phyloP scores from a whole-genome alignment of 768 basidiomycete genomes.

The Phanerodontia chrysosporium region DNA sequence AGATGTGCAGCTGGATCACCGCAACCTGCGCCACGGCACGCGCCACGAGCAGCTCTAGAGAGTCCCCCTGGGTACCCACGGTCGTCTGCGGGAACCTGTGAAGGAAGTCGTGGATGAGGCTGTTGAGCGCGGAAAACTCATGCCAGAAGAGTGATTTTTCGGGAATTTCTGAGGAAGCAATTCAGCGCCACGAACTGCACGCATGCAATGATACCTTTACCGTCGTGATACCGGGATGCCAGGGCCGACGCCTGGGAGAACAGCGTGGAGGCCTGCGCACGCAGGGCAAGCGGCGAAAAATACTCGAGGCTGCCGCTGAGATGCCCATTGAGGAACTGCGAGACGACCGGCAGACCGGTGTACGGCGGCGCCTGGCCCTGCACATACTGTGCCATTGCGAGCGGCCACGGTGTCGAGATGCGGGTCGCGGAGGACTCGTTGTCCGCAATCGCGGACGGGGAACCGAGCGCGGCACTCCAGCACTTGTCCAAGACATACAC shows the following conservation, averaged over 20 bases:
- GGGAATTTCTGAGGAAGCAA: background rate
- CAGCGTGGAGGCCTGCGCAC: slow-evolving; percentile 19
- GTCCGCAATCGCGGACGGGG: slow-evolving; percentile 16
- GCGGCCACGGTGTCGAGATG: slow-evolving; percentile 26
- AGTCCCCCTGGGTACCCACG: slow-evolving; percentile 9
- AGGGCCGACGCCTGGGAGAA: slow-evolving; percentile 17
- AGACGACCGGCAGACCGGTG: slow-evolving; percentile 7
- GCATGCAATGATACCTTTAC: slow-evolving; percentile 11
- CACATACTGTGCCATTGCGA: slow-evolving; percentile 19
- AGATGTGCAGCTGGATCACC: slow-evolving; percentile 22
- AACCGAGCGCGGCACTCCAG: slow-evolving; percentile 21
- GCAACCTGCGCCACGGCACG: slow-evolving; percentile 21
- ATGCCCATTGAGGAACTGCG: slow-evolving; percentile 8
- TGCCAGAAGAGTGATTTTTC: slow-evolving; percentile 12
- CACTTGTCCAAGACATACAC: slow-evolving; percentile 20
- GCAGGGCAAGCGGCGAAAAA: slow-evolving; percentile 17
- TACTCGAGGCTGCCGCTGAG: slow-evolving; percentile 9
- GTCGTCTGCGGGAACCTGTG: slow-evolving; percentile 4
- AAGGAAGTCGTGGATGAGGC: slow-evolving; percentile 15
- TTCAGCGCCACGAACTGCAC: background rate
- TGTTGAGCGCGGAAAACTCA: slow-evolving; percentile 18
- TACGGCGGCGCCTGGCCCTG: background rate
- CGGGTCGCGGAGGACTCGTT: slow-evolving; percentile 3
- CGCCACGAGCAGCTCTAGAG: slow-evolving; percentile 17
- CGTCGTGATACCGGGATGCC: slow-evolving; percentile 13